Evolutionary conservation across 1,139 yeast species (phyloP).

Genomic region (Kodamaea plutei): DNA sequence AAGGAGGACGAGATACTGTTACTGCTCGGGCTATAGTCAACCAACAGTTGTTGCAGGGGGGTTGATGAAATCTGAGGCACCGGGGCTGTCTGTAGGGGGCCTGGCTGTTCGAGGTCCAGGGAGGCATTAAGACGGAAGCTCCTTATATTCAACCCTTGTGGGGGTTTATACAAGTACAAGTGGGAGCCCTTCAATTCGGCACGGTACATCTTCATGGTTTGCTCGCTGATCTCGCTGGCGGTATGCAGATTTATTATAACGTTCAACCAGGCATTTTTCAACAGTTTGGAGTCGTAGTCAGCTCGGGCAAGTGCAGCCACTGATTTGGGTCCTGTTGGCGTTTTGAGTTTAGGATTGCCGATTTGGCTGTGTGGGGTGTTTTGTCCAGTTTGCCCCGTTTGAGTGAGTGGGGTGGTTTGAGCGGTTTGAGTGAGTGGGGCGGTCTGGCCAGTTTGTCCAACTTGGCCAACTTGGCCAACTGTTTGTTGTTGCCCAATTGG

Average conservation of each 20-base stretch:
- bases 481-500: too few species aligned
- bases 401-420: too few species aligned
- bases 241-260: constrained; percentile 33
- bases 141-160: constrained; percentile 45
- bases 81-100: constrained; percentile 2
- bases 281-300: constrained; percentile 31
- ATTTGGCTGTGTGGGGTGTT: too few species aligned
- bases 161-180: constrained; percentile 53
- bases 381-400: too few species aligned
- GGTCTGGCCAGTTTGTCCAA: too few species aligned
- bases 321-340: constrained; percentile 6
- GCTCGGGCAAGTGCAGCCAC: constrained; percentile 23
- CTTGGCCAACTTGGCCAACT: too few species aligned
- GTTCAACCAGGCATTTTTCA: constrained; percentile 43
- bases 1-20: constrained; percentile 4
- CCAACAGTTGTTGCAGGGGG: constrained; percentile 1
- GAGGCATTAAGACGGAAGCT: constrained; percentile 28
- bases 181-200: constrained; percentile 66
- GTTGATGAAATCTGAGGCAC: too few species aligned
- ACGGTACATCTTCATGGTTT: constrained; percentile 44
- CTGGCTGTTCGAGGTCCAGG: constrained; percentile 5
- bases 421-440: too few species aligned
- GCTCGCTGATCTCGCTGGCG: constrained; percentile 33
- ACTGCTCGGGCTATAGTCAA: constrained; percentile 4
- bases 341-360: too few species aligned